Conservation (phyloP, 352 stramenopile genomes). For the Pythium chondricola region DNA sequence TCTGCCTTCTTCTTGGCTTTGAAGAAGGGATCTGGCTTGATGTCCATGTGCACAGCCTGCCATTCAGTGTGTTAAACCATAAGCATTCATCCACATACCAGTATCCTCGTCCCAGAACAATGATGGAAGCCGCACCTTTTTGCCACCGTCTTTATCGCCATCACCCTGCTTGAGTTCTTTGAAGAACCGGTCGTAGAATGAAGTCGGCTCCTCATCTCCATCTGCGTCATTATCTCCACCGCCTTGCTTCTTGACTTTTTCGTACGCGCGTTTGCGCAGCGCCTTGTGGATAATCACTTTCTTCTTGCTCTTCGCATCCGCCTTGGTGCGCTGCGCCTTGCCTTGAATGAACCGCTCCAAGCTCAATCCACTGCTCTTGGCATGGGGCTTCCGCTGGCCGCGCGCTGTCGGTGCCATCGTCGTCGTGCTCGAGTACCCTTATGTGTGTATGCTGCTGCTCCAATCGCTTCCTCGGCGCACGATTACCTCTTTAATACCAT, state of each 20-base stretch:
- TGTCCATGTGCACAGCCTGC: slow-evolving; percentile 16
- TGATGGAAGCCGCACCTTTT: slow-evolving; percentile 2
- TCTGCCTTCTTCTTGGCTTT: slow-evolving; percentile 79
- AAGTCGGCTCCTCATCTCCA: slow-evolving; percentile 20
- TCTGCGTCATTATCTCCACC: slow-evolving; percentile 5
- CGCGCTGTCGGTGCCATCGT: slow-evolving; percentile 6
- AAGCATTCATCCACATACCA: neutral
- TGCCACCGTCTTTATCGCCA: slow-evolving; percentile 6
- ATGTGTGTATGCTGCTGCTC: slow-evolving; percentile 1
- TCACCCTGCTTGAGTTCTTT: slow-evolving; percentile 36
- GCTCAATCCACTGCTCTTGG: slow-evolving; percentile 77
- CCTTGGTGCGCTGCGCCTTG: slow-evolving; percentile 75
- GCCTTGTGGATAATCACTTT: slow-evolving; percentile 76
- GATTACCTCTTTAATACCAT: slow-evolving; percentile 1
- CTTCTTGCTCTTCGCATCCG: slow-evolving; percentile 81
- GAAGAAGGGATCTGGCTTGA: slow-evolving; percentile 76
- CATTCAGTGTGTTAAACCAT: slow-evolving; percentile 5
- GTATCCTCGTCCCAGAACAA: neutral
- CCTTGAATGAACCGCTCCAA: slow-evolving; percentile 84
- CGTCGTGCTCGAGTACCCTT: neutral
- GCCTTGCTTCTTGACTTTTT: slow-evolving; percentile 73
- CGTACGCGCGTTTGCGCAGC: slow-evolving; percentile 67
- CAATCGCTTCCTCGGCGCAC: slow-evolving; percentile 3
- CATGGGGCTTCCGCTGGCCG: slow-evolving; percentile 4
- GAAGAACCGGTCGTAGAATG: slow-evolving; percentile 83